phyloP scores from a whole-genome alignment of 2,329 filamentous ascomycete species.

The Blastomyces parvus region DNA sequence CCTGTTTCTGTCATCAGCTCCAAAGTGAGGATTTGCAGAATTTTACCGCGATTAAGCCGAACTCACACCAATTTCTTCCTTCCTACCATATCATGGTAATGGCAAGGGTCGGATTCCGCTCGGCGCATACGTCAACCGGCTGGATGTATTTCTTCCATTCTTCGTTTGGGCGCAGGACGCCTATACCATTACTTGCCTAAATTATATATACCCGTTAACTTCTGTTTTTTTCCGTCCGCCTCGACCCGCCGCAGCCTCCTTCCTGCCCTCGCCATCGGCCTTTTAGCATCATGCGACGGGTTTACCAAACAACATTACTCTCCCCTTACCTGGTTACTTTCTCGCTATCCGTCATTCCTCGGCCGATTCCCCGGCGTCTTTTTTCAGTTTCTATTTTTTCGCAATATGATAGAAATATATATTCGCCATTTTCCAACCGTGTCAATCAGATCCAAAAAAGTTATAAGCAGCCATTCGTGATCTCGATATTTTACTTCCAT shows the following conservation, averaged over 20 bases:
- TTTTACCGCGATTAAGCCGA: not conserved
- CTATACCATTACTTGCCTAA: constrained; percentile 2
- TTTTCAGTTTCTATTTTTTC: not conserved
- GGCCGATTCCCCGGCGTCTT: not conserved
- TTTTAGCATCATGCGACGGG: not conserved
- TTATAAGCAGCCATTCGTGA: not conserved
- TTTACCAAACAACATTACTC: not conserved
- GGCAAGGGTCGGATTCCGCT: not conserved
- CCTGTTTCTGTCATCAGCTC: not conserved
- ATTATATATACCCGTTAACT: not conserved
- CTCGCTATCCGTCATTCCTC: not conserved
- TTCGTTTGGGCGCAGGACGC: constrained; percentile 1
- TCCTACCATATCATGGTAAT: not conserved
- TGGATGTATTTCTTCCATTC: not conserved
- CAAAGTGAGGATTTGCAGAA: not conserved
- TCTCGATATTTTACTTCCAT: not conserved
- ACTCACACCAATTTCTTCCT: not conserved
- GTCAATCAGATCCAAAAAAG: not conserved
- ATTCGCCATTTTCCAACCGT: not conserved
- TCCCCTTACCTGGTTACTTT: not conserved
- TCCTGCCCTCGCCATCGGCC: not conserved
- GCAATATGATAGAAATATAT: not conserved
- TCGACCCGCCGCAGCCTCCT: too few relatives aligned
- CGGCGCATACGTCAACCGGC: not conserved
- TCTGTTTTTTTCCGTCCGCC: constrained; percentile 1